Evolutionary conservation across 306 rosid species (phyloP), one percentile per base, ranked within the genome.

Genomic region (Cucurbita maxima): DNA sequence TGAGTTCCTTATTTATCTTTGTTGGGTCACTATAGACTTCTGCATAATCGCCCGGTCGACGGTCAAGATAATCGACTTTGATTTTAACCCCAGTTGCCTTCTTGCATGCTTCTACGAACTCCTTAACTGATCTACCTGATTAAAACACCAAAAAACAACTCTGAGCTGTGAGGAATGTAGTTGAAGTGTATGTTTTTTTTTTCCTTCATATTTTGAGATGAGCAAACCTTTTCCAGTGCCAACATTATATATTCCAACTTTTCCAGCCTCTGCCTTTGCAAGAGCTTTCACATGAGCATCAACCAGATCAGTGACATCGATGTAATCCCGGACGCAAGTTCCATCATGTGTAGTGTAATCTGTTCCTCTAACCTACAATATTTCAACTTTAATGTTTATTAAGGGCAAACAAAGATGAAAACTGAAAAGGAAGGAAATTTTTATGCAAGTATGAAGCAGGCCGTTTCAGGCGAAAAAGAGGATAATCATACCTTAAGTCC

Each of bases 231-330:
- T 94, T 85, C 96, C 96, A 2, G 97, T 94, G 79, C 99, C 99
- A 14, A 94, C 96, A 56, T 94, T 94, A 84, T 90, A 94, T 82
- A 94, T 94, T 59, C 97, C 97, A 74, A 94, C 97, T 69, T 84
- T 85, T 50, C 82, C 73, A 8, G 90, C 79, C 48, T 68, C 62
- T 15, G 88, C 97, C 58, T 85, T 84, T 75, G 87, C 82, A 55
- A 94, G 99, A 82, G 99, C 99, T 80, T 90, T 94, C 38, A 94
- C 97, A 47, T 94, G 99, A 79, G 99, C 96, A 76, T 91, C 99
- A 40, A 94, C 99, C 67, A 94, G 85, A 71, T 94, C 97, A 10
- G 96, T 94, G 68, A 91, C 97, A 76, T 94, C 99, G 54, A 91
- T 91, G 41, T 94, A 94, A 78, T 94, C 97, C 68, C 97, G 78